Conservation (phyloP, 305 asterid species). For the Coffea humblotiana region DNA sequence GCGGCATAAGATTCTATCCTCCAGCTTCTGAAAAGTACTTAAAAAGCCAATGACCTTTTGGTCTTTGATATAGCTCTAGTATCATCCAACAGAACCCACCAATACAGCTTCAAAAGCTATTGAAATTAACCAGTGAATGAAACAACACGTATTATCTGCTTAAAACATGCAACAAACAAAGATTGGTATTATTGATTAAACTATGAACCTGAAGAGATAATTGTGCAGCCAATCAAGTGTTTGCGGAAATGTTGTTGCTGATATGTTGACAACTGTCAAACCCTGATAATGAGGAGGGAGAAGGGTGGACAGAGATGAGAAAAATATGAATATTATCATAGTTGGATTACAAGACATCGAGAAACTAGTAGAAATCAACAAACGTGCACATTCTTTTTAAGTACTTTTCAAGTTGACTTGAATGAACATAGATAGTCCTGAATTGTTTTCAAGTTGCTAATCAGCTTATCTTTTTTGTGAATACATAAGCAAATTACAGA, state of each 20-base stretch:
- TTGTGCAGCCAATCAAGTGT: slow-evolving; percentile 95
- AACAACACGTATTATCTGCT: background rate
- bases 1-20: background rate
- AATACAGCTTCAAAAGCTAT: background rate
- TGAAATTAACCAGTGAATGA: background rate
- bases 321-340: slow-evolving; percentile 7
- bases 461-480: slow-evolving; percentile 76
- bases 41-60: background rate
- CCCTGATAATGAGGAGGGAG: slow-evolving; percentile 55
- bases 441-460: slow-evolving; percentile 78
- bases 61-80: background rate
- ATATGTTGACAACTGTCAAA: slow-evolving; percentile 70
- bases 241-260: slow-evolving; percentile 97
- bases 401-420: too few relatives aligned
- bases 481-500: too few relatives aligned
- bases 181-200: slow-evolving; percentile 10
- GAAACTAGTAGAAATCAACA: background rate
- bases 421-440: slow-evolving; percentile 95
- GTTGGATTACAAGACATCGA: background rate
- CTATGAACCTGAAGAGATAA: slow-evolving; percentile 81
- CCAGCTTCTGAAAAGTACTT: background rate
- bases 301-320: slow-evolving; percentile 20
- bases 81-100: background rate
- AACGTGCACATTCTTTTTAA: background rate
- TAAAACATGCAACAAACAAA: background rate